These are phyloP conservation scores for Crassisporium funariophilum DNA, from an alignment of 768 basidiomycete genomes.

Conservation along the genomic window DNA sequence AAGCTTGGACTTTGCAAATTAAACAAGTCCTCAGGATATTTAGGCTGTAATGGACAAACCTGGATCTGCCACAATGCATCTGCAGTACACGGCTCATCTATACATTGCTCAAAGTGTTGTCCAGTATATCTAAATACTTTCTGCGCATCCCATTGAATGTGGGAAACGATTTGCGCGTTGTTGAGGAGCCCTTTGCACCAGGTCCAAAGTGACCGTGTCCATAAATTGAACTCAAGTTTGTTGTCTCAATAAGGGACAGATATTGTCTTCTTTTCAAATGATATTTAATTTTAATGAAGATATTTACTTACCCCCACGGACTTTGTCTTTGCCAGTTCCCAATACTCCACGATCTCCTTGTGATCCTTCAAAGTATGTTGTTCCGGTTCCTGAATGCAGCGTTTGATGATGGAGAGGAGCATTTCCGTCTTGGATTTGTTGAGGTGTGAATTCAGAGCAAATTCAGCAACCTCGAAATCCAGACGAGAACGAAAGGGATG, in stretches of 20 bases:
- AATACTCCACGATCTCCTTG: constrained; percentile 19
- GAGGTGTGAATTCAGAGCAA: constrained; percentile 21
- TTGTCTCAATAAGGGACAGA: constrained; percentile 5
- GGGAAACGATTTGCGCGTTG: constrained; percentile 20
- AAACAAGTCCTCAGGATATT: constrained; percentile 1
- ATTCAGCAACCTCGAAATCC: constrained; percentile 32
- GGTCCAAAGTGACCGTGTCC: constrained; percentile 26
- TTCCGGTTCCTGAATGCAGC: constrained; percentile 1
- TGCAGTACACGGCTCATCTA: constrained; percentile 34
- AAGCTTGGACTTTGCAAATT: constrained; percentile 12
- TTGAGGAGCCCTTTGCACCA: constrained; percentile 28
- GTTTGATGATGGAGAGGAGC: constrained; percentile 23
- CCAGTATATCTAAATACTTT: constrained; percentile 28
- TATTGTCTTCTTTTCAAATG: constrained; percentile 3
- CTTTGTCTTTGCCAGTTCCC: constrained; percentile 16
- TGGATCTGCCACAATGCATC: constrained; percentile 33
- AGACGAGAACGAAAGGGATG: constrained; percentile 22
- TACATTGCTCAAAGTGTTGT: constrained; percentile 20
- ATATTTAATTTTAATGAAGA: background rate
- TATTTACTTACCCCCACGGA: constrained; percentile 4
- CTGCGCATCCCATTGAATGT: constrained; percentile 6
- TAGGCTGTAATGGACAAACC: constrained; percentile 17
- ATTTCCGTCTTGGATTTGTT: constrained; percentile 16
- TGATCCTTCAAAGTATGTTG: constrained; percentile 20
- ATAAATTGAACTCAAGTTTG: constrained; percentile 15